Evolutionary conservation across 306 rosid species (phyloP).

Genomic region (Styphnolobium japonicum): DNA sequence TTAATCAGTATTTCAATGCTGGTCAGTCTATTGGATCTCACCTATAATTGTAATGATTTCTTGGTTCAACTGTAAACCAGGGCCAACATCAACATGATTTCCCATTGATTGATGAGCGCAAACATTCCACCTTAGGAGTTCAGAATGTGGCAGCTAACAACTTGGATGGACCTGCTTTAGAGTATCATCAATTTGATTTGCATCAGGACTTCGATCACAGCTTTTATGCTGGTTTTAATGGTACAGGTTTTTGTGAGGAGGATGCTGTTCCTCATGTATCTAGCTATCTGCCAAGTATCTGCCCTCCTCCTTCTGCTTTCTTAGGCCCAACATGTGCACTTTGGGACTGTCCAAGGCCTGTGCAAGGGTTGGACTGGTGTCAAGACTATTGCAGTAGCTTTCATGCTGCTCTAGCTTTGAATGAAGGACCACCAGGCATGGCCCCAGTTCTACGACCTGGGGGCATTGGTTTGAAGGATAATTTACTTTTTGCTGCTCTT

Average conservation of each 20-base stretch:
- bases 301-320: constrained; percentile 86
- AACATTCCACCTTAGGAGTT: constrained; percentile 49
- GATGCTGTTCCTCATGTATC: constrained; percentile 48
- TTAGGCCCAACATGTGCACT: constrained; percentile 86
- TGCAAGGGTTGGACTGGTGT: constrained; percentile 72
- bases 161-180: constrained; percentile 56
- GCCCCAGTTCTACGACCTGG: constrained; percentile 82
- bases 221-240: constrained; percentile 41
- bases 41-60: constrained; percentile 29
- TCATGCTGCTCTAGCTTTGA: constrained; percentile 70
- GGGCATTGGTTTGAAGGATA: constrained; percentile 83
- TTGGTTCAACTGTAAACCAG: constrained; percentile 45
- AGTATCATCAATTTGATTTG: constrained; percentile 56
- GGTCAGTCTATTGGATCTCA: constrained; percentile 12
- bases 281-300: constrained; percentile 63
- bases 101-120: constrained; percentile 54
- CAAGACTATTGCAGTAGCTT: constrained; percentile 80
- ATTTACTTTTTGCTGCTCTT: constrained; percentile 72
- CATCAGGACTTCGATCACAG: constrained; percentile 50
- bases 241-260: constrained; percentile 42
- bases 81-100: constrained; percentile 52
- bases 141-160: constrained; percentile 40
- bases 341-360: constrained; percentile 93
- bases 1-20: not conserved
- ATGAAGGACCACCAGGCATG: constrained; percentile 91